phyloP scores from a whole-genome alignment of 345 rosid species.

The Eucalyptus erythrocorys region DNA sequence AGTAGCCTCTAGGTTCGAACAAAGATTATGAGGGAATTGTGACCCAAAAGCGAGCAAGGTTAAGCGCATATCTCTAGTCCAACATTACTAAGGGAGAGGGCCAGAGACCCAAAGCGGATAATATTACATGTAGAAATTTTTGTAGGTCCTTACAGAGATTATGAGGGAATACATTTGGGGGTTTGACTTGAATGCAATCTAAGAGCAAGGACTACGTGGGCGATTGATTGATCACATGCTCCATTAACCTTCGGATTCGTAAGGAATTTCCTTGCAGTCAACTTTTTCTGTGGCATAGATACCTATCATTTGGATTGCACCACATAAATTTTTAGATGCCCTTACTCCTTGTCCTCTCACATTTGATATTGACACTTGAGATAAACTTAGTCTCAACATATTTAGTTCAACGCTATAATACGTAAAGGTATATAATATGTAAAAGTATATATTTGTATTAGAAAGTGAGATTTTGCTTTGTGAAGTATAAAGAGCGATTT shows the following conservation, averaged over 20 bases:
- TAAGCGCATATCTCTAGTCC: fast-evolving
- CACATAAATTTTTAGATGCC: background rate
- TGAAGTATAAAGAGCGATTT: fast-evolving
- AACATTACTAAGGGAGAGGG: no score
- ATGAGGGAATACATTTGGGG: background rate
- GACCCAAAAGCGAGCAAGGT: fast-evolving
- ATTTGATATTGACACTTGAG: background rate
- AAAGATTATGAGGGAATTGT: no score
- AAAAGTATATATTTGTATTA: background rate
- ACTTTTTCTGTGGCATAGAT: background rate
- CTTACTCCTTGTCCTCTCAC: background rate
- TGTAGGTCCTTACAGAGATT: fast-evolving
- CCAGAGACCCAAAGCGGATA: fast-evolving
- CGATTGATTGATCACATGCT: background rate
- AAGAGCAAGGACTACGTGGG: background rate
- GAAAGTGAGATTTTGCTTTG: background rate
- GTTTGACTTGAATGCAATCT: background rate
- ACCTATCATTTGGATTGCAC: background rate
- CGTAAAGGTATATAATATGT: background rate
- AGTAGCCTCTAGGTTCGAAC: no score
- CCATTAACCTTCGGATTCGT: fast-evolving
- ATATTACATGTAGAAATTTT: no score
- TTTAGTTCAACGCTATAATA: background rate
- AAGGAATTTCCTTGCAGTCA: fast-evolving
- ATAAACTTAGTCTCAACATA: background rate